These are phyloP conservation scores for Trichoderma breve DNA, from an alignment of 2,329 filamentous ascomycete species.

Conservation along the genomic window DNA sequence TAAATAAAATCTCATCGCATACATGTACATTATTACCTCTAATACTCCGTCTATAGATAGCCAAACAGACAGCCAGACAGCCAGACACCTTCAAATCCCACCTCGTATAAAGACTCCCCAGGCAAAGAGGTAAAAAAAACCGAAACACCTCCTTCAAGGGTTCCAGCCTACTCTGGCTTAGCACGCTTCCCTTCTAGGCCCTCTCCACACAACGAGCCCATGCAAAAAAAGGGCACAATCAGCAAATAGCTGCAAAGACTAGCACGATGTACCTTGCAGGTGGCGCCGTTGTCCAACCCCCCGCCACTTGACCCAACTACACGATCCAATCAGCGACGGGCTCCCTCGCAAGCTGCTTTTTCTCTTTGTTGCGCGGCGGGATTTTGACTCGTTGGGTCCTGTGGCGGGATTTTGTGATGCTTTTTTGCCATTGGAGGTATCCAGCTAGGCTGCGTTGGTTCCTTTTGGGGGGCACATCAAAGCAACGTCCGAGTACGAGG, in stretches of 20 bases:
- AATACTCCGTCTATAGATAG: not conserved
- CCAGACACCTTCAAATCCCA: not conserved
- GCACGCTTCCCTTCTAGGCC: not conserved
- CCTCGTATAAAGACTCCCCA: not conserved
- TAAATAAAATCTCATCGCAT: too few relatives aligned
- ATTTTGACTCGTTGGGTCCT: not conserved
- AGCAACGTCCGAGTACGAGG: not conserved
- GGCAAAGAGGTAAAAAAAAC: not conserved
- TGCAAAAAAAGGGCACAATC: not conserved
- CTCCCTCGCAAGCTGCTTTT: not conserved
- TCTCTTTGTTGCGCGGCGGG: not conserved
- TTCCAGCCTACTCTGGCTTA: not conserved
- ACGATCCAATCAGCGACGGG: not conserved
- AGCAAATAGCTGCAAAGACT: not conserved
- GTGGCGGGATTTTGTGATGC: not conserved
- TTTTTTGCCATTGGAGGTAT: not conserved
- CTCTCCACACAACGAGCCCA: not conserved
- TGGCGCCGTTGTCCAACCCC: not conserved
- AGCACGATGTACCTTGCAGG: conserved; percentile 15
- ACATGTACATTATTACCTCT: not conserved
- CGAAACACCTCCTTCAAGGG: not conserved
- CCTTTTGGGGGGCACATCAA: not conserved
- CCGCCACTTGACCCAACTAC: not conserved
- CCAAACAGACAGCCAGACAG: not conserved
- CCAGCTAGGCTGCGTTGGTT: not conserved